Percentiles rank a stretch among this genome's conserved stretches.
Conservation (phyloP, 2,329 filamentous ascomycete species). For the Sclerotinia sclerotiorum region DNA sequence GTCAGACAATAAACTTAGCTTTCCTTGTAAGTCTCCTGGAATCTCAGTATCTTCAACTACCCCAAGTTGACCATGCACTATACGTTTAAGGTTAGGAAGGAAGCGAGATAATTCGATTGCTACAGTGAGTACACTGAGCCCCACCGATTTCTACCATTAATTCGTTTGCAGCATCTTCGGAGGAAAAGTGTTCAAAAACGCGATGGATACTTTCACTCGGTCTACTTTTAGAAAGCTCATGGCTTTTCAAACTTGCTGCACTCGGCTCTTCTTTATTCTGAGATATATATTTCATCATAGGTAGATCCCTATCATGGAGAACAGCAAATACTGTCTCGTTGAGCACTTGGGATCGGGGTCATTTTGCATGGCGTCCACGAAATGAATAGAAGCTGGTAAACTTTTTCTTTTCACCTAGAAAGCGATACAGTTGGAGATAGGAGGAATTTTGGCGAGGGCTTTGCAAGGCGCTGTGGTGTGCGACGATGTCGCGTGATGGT, state of each 20-base stretch:
- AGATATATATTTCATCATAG: slow-evolving; percentile 6
- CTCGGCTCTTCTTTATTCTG: neutral
- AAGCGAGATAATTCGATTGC: neutral
- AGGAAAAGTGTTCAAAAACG: neutral
- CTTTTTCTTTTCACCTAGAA: too few species aligned
- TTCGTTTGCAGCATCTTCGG: neutral
- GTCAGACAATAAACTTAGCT: slow-evolving; percentile 6
- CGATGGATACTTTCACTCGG: neutral
- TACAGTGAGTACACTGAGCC: too few species aligned
- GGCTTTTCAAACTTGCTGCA: slow-evolving; percentile 5
- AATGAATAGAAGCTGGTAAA: neutral
- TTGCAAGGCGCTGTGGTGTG: slow-evolving; percentile 24
- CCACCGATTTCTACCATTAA: slow-evolving; percentile 9
- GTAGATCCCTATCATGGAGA: too few species aligned
- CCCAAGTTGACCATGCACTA: slow-evolving; percentile 1
- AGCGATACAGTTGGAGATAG: slow-evolving; percentile 11
- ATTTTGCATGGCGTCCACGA: slow-evolving; percentile 26
- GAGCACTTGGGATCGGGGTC: slow-evolving; percentile 22
- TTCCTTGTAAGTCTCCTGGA: neutral
- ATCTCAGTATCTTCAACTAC: neutral
- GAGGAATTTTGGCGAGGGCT: slow-evolving; percentile 11
- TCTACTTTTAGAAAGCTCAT: slow-evolving; percentile 17
- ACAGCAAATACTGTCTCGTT: slow-evolving; percentile 23
- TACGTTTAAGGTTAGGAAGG: slow-evolving; percentile 2
- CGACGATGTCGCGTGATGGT: slow-evolving; percentile 16